A percentile compares a stretch with the other conserved stretches of the same genome.
These are phyloP conservation scores for Nematodospora anomalae DNA, from an alignment of 1,139 yeast genomes.

Conservation along the genomic window DNA sequence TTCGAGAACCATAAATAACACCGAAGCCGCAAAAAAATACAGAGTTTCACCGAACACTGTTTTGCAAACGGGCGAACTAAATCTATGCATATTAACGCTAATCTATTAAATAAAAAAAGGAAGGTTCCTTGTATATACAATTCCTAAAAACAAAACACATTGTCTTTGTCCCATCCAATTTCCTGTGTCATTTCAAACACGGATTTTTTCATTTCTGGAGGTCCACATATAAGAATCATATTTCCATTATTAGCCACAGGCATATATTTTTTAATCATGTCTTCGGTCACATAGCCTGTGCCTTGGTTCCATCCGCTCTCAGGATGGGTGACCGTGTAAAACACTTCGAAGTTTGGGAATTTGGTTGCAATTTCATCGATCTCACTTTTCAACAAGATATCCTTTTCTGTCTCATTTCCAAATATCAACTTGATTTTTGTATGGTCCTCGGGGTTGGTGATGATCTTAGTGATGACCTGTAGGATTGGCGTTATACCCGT, in stretches of 20 bases:
- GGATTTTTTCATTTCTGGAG: slow-evolving; percentile 62
- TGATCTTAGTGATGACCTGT: slow-evolving; percentile 62
- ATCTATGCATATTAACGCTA: too few relatives aligned
- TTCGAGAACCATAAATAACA: too few relatives aligned
- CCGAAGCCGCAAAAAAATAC: too few relatives aligned
- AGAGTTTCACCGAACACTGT: too few relatives aligned
- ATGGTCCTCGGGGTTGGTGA: slow-evolving; percentile 64
- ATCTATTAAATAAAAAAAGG: not conserved
- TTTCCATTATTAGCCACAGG: slow-evolving; percentile 42
- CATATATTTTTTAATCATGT: slow-evolving; percentile 51
- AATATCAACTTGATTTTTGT: slow-evolving; percentile 62
- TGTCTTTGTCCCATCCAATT: slow-evolving; percentile 67
- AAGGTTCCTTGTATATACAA: not conserved
- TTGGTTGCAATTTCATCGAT: slow-evolving; percentile 63
- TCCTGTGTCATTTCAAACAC: slow-evolving; percentile 51
- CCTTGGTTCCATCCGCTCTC: slow-evolving; percentile 53
- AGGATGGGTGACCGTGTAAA: slow-evolving; percentile 38
- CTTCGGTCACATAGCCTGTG: slow-evolving; percentile 60
- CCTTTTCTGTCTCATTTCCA: slow-evolving; percentile 73
- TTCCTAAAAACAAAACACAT: slow-evolving; percentile 65
- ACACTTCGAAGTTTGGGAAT: slow-evolving; percentile 59
- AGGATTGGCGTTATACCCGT: slow-evolving; percentile 79
- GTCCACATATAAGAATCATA: slow-evolving; percentile 73
- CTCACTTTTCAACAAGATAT: slow-evolving; percentile 67
- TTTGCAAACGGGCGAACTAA: too few relatives aligned